A percentile compares a stretch with the other conserved stretches of the same genome.
Evolutionary conservation across 257 asterid species (phyloP).

Genomic region (Pogostemon cablin): DNA sequence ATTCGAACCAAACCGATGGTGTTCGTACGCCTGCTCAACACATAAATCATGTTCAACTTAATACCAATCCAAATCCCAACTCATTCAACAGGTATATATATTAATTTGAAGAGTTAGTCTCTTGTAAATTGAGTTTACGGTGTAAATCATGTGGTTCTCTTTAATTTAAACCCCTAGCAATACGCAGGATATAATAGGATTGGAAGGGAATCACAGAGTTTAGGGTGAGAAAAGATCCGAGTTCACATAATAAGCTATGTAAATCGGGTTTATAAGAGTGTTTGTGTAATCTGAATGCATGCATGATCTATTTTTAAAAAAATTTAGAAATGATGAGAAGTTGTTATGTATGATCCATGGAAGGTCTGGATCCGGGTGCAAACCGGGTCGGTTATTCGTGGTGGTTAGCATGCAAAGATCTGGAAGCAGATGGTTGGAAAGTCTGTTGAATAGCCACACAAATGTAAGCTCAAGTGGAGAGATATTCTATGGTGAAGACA

Average conservation of each 20-base stretch:
- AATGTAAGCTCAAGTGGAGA: conserved; percentile 88
- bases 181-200: too few relatives aligned
- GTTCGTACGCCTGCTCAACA: not conserved
- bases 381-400: conserved; percentile 68
- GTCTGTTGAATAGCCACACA: conserved; percentile 70
- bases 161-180: not conserved
- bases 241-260: too few relatives aligned
- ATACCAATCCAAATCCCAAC: not conserved
- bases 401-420: conserved; percentile 86
- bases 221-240: too few relatives aligned
- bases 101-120: not conserved
- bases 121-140: not conserved
- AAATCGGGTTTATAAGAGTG: too few relatives aligned
- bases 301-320: too few relatives aligned
- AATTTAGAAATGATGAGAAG: not conserved
- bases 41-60: not conserved
- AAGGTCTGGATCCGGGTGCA: conserved; percentile 68
- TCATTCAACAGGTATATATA: not conserved
- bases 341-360: not conserved
- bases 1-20: not conserved
- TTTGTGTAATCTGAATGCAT: too few relatives aligned
- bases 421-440: conserved; percentile 95
- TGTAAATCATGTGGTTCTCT: not conserved
- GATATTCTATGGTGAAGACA: conserved; percentile 60
- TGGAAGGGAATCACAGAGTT: too few relatives aligned